Conservation (phyloP, 2,329 filamentous ascomycete genomes). For the Amauroascus niger region DNA sequence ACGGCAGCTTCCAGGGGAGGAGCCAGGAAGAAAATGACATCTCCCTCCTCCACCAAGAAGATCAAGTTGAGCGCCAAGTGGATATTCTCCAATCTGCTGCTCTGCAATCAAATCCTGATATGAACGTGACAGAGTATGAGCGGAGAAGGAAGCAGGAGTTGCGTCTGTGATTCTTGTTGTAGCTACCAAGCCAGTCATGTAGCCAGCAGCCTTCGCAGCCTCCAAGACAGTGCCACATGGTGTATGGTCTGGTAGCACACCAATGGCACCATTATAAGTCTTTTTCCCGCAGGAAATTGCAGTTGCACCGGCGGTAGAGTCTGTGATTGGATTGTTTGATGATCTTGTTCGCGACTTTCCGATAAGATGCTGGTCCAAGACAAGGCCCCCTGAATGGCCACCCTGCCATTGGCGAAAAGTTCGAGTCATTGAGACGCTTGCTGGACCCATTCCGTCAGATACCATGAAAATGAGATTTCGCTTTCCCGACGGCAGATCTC, state of each 20-base stretch:
- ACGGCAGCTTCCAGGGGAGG: slow-evolving; percentile 70
- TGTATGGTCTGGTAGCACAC: slow-evolving; percentile 70
- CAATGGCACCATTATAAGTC: slow-evolving; percentile 95
- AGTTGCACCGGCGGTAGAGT: slow-evolving; percentile 93
- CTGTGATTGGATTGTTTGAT: slow-evolving; percentile 75
- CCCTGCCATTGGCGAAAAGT: slow-evolving; percentile 73
- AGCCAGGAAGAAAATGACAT: slow-evolving; percentile 85
- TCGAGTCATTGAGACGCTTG: slow-evolving; percentile 75
- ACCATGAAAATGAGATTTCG: slow-evolving; percentile 98
- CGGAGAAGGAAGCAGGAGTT: slow-evolving; percentile 88
- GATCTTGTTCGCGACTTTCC: slow-evolving; percentile 82
- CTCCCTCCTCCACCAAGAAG: slow-evolving; percentile 86
- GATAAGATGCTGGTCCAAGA: slow-evolving; percentile 80
- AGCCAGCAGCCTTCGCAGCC: slow-evolving; percentile 83
- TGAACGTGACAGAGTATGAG: slow-evolving; percentile 67
- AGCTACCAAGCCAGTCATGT: slow-evolving; percentile 85
- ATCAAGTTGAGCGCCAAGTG: slow-evolving; percentile 78
- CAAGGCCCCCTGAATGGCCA: slow-evolving; percentile 61
- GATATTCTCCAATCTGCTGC: slow-evolving; percentile 82
- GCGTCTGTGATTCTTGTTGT: slow-evolving; percentile 94
- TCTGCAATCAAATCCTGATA: slow-evolving; percentile 87
- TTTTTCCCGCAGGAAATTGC: slow-evolving; percentile 89
- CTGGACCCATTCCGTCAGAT: slow-evolving; percentile 95
- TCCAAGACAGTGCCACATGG: slow-evolving; percentile 94
- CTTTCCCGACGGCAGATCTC: slow-evolving; percentile 52